phyloP scores from a whole-genome alignment of 2,329 filamentous ascomycete species.

The Trichophyton mentagrophytes region DNA sequence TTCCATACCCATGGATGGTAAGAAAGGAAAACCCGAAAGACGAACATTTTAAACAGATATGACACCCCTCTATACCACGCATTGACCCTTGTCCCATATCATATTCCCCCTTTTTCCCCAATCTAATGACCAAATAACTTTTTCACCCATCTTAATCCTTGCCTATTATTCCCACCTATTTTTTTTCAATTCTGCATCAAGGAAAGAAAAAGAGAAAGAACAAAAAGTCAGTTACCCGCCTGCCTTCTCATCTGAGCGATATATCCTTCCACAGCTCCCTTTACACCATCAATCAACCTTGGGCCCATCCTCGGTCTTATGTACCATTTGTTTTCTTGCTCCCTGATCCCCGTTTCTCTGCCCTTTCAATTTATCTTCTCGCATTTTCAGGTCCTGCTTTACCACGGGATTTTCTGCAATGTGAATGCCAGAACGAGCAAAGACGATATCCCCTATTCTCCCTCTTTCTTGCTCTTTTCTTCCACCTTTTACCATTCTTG shows the following conservation, averaged over 20 bases:
- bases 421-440: background rate
- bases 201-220: background rate
- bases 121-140: background rate
- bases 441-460: background rate
- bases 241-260: slow-evolving; percentile 1
- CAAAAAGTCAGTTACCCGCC: background rate
- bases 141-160: background rate
- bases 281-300: background rate
- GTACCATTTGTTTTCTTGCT: background rate
- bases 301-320: slow-evolving; percentile 4
- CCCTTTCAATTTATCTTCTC: background rate
- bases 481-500: background rate
- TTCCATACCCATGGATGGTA: slow-evolving; percentile 20
- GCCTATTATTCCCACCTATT: background rate
- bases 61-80: too few relatives aligned
- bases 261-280: background rate
- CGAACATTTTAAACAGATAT: too few relatives aligned
- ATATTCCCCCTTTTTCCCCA: background rate
- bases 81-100: too few relatives aligned
- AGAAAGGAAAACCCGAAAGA: background rate
- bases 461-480: background rate
- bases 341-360: background rate
- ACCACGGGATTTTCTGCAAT: background rate
- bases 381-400: background rate
- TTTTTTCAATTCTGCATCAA: background rate